Conservation (phyloP, 116 monocot genomes). For the Iris pallida region DNA sequence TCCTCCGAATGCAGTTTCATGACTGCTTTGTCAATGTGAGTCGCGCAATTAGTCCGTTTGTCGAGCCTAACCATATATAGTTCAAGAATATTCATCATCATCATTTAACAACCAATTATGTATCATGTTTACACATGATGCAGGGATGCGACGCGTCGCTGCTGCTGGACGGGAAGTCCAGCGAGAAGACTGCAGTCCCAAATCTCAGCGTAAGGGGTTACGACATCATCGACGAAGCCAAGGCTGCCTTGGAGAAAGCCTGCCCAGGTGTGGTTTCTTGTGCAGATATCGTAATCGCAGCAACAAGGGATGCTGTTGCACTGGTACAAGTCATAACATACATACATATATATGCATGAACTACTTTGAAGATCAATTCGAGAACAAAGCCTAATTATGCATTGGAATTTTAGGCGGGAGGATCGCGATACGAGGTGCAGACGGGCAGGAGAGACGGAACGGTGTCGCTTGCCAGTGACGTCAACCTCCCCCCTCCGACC, state of each 20-base stretch:
- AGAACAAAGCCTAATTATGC: no score
- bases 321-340: slow-evolving; percentile 3
- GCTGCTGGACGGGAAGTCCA: slow-evolving; percentile 57
- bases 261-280: slow-evolving; percentile 29
- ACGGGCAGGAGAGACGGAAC: not conserved
- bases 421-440: not conserved
- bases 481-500: not conserved
- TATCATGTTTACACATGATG: not conserved
- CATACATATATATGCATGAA: no score
- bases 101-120: not conserved
- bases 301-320: slow-evolving; percentile 21
- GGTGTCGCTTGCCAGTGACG: not conserved
- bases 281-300: slow-evolving; percentile 23
- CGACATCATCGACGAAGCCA: slow-evolving; percentile 10
- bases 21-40: slow-evolving; percentile 18
- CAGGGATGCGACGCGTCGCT: slow-evolving; percentile 83
- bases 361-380: no score
- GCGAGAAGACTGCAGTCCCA: slow-evolving; percentile 65
- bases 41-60: no score
- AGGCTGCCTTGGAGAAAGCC: slow-evolving; percentile 17
- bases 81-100: not conserved
- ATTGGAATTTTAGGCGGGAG: not conserved
- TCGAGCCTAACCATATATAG: not conserved
- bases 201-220: slow-evolving; percentile 37
- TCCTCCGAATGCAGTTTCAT: slow-evolving; percentile 23